Evolutionary conservation across 768 basidiomycete genomes (phyloP).

Genomic region (Naganishia randhawae): DNA sequence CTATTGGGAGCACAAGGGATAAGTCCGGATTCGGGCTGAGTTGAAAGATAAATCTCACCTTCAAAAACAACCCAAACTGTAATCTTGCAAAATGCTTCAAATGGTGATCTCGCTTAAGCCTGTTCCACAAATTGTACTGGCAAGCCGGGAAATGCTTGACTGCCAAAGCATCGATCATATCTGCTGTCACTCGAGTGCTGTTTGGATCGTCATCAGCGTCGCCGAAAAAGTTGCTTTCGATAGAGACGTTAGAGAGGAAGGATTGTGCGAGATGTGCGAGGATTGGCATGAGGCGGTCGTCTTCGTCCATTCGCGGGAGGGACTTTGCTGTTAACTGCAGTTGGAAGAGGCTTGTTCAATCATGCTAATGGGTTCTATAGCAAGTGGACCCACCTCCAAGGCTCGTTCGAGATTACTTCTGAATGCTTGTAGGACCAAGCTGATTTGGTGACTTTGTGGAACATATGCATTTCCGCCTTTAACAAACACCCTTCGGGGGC

Average conservation of each 20-base stretch:
- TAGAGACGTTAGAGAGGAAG: slow-evolving; percentile 81
- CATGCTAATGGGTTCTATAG: neutral
- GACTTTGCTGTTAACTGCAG: slow-evolving; percentile 75
- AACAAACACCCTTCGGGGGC: slow-evolving; percentile 72
- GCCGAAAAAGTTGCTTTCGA: slow-evolving; percentile 49
- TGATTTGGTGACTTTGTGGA: slow-evolving; percentile 68
- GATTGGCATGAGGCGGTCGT: slow-evolving; percentile 81
- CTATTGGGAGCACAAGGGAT: slow-evolving; percentile 53
- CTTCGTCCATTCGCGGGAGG: slow-evolving; percentile 88
- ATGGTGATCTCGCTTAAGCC: slow-evolving; percentile 70
- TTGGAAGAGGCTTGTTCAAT: neutral
- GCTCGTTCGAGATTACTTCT: slow-evolving; percentile 66
- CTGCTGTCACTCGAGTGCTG: slow-evolving; percentile 74
- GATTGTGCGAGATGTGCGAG: slow-evolving; percentile 88
- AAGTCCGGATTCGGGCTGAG: neutral
- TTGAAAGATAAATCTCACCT: slow-evolving; percentile 69
- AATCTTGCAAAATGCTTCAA: slow-evolving; percentile 87
- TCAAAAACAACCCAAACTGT: slow-evolving; percentile 89
- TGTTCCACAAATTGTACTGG: slow-evolving; percentile 85
- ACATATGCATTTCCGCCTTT: slow-evolving; percentile 85
- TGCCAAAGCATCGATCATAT: slow-evolving; percentile 86
- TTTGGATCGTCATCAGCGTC: slow-evolving; percentile 52
- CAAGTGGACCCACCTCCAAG: slow-evolving; percentile 61
- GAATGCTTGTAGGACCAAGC: slow-evolving; percentile 84
- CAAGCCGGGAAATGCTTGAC: slow-evolving; percentile 89